Percentiles rank a stretch among this genome's conserved stretches.
Conservation (phyloP, 257 asterid genomes). For the Eucommia ulmoides region DNA sequence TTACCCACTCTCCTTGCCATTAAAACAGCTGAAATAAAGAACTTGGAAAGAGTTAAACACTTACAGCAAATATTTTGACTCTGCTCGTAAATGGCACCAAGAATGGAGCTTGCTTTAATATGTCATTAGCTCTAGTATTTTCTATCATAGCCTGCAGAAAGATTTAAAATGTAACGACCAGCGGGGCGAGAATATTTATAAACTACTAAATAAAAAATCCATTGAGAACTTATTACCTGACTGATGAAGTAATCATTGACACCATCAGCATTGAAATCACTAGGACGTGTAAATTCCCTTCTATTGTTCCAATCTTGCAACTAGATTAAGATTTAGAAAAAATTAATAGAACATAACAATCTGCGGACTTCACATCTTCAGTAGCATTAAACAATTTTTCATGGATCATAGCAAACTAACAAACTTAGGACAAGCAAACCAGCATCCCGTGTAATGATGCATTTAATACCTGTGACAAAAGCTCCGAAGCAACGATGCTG, state of each 20-base stretch:
- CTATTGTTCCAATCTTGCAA: constrained; percentile 98
- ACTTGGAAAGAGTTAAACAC: constrained; percentile 11
- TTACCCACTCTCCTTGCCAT: no score
- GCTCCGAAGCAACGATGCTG: constrained; percentile 82
- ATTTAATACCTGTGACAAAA: constrained; percentile 94
- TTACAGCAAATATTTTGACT: constrained; percentile 84
- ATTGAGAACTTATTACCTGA: constrained; percentile 45
- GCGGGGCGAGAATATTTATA: constrained; percentile 9
- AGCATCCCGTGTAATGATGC: not conserved
- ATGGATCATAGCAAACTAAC: not conserved
- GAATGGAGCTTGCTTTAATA: constrained; percentile 90
- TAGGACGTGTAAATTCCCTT: constrained; percentile 75
- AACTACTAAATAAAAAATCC: constrained; percentile 3
- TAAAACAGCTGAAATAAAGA: no score
- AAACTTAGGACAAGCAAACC: not conserved
- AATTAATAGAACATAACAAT: not conserved
- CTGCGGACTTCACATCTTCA: no score
- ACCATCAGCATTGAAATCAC: constrained; percentile 95
- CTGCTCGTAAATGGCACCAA: constrained; percentile 93
- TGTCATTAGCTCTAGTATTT: constrained; percentile 71
- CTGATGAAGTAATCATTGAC: constrained; percentile 66
- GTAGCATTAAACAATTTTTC: no score
- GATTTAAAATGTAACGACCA: constrained; percentile 7
- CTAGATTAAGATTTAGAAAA: constrained; percentile 29
- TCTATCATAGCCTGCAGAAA: constrained; percentile 64